phyloP scores from a whole-genome alignment of 129 eudicot genomes.

The Mikania micrantha region DNA sequence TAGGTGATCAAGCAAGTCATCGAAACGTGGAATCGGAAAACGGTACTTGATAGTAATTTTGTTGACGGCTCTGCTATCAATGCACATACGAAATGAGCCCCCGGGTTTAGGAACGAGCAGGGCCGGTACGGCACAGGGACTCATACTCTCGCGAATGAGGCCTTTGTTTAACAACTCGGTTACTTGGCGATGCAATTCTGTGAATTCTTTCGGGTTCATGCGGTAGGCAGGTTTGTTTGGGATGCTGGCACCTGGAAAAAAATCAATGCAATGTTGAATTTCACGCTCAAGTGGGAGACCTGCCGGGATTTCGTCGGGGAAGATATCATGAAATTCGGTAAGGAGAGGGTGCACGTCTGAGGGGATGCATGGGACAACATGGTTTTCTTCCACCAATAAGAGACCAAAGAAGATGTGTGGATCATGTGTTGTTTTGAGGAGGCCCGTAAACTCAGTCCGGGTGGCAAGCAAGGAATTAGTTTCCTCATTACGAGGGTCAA shows the following conservation, averaged over 20 bases:
- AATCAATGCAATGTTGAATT: neutral
- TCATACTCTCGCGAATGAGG: neutral
- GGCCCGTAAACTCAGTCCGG: too few relatives aligned
- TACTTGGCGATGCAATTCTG: neutral
- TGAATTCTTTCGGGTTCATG: neutral
- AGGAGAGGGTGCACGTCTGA: neutral
- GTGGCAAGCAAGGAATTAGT: too few relatives aligned
- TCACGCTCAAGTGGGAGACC: neutral
- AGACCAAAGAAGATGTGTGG: neutral
- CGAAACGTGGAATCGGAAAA: neutral
- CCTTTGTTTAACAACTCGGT: neutral
- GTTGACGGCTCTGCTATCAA: neutral
- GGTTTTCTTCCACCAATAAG: neutral
- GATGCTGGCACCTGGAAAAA: neutral
- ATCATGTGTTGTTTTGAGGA: too few relatives aligned
- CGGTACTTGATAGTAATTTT: neutral
- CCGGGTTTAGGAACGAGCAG: neutral
- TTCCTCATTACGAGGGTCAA: too few relatives aligned
- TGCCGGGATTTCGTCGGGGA: neutral
- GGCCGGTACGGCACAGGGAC: neutral
- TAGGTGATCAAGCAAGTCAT: neutral
- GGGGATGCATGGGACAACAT: neutral
- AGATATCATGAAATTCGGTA: neutral
- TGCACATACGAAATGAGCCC: neutral
- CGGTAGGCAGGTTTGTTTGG: neutral